These are phyloP conservation scores for Curvularia lunata DNA, from an alignment of 2,329 filamentous ascomycete species.

Conservation along the genomic window DNA sequence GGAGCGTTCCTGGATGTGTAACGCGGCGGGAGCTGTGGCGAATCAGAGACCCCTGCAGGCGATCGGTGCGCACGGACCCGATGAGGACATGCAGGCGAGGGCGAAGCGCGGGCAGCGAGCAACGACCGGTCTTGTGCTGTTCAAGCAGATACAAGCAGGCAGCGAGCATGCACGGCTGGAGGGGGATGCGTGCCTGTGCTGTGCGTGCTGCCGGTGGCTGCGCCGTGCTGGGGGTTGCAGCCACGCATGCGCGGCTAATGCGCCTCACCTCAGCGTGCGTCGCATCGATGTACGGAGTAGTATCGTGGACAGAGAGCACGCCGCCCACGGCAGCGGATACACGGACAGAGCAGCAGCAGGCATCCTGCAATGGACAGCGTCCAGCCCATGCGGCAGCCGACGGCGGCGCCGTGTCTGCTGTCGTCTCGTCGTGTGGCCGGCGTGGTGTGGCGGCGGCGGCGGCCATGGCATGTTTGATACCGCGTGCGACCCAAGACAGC, in stretches of 20 bases:
- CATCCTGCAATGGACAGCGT: no score
- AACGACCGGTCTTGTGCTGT: conserved; percentile 10
- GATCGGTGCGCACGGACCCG: conserved; percentile 24
- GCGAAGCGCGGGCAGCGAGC: conserved; percentile 17
- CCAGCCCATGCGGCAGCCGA: no score
- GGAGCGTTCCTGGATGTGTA: conserved; percentile 22
- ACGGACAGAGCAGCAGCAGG: neutral
- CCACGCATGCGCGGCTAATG: conserved; percentile 15
- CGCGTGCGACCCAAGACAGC: conserved; percentile 13
- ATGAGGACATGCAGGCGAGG: conserved; percentile 20
- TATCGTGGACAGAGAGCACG: conserved; percentile 11
- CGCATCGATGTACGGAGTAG: conserved; percentile 7
- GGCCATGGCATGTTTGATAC: conserved; percentile 18
- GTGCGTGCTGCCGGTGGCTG: neutral
- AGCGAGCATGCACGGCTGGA: no score
- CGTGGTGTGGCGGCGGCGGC: no score
- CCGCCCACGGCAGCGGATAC: neutral
- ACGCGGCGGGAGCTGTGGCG: conserved; percentile 8
- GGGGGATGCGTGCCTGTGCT: no score
- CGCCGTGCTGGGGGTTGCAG: neutral
- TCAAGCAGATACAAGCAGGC: no score
- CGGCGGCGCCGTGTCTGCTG: no score
- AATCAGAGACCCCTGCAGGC: conserved; percentile 21
- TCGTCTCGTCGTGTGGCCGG: no score
- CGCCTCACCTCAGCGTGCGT: conserved; percentile 20